phyloP scores from a whole-genome alignment of 768 basidiomycete species.

The Piloderma croceum region DNA sequence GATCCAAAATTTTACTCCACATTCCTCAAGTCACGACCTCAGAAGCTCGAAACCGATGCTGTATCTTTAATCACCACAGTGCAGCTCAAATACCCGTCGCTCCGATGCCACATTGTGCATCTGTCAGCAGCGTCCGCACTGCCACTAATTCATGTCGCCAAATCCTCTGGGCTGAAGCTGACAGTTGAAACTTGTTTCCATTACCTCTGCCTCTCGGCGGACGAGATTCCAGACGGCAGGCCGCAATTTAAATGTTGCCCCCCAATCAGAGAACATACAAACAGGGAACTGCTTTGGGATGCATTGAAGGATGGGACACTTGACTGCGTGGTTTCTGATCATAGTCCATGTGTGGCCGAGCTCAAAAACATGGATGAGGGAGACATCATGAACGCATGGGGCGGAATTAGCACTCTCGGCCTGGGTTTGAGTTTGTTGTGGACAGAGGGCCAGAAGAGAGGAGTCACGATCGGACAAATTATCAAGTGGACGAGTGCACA shows the following conservation, averaged over 20 bases:
- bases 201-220: constrained; percentile 77
- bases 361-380: constrained; percentile 77
- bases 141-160: constrained; percentile 68
- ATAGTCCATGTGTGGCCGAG: constrained; percentile 82
- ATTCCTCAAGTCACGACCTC: constrained; percentile 82
- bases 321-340: constrained; percentile 93
- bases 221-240: constrained; percentile 64
- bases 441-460: constrained; percentile 70
- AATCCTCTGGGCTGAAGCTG: constrained; percentile 55
- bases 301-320: constrained; percentile 79
- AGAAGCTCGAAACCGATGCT: constrained; percentile 72
- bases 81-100: constrained; percentile 52
- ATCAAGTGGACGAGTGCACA: constrained; percentile 69
- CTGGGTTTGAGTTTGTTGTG: constrained; percentile 84
- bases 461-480: constrained; percentile 53
- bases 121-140: constrained; percentile 84
- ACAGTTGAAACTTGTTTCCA: constrained; percentile 98
- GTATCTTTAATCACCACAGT: constrained; percentile 71
- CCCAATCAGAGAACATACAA: constrained; percentile 72
- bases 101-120: constrained; percentile 93
- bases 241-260: constrained; percentile 97
- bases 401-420: constrained; percentile 88
- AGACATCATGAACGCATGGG: constrained; percentile 89
- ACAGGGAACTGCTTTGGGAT: constrained; percentile 74
- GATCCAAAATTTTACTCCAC: constrained; percentile 64